These are phyloP conservation scores for Trichoderma endophyticum DNA, from an alignment of 2,329 filamentous ascomycete species.

Conservation along the genomic window DNA sequence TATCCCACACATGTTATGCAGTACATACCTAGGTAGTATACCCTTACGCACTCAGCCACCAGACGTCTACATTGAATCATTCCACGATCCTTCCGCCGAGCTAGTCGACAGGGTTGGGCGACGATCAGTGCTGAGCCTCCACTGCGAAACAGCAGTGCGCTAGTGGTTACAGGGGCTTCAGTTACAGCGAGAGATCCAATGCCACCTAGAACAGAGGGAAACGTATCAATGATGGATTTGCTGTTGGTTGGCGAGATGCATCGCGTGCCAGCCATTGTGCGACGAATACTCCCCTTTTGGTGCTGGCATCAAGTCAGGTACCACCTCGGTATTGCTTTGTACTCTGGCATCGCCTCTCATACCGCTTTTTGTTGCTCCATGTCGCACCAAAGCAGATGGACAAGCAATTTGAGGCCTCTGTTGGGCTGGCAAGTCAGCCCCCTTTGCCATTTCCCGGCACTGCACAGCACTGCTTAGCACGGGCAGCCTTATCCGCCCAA, in stretches of 20 bases:
- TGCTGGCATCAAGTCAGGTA: neutral
- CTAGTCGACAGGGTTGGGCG: neutral
- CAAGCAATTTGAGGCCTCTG: neutral
- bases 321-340: neutral
- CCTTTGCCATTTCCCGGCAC: neutral
- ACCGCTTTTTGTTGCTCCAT: neutral
- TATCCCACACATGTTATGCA: neutral
- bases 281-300: neutral
- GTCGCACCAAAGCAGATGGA: neutral
- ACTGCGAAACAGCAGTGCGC: constrained; percentile 8
- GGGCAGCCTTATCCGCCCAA: neutral
- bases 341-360: neutral
- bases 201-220: neutral
- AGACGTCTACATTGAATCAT: neutral
- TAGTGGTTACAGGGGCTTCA: constrained; percentile 6
- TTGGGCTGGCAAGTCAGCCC: neutral
- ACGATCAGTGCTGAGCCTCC: constrained; percentile 2
- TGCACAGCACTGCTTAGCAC: neutral
- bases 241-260: neutral
- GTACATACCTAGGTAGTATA: neutral
- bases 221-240: neutral
- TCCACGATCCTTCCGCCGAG: neutral
- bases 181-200: neutral
- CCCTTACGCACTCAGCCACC: neutral
- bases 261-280: neutral